Evolutionary conservation across 2,329 filamentous ascomycete genomes (phyloP).

Genomic region (Aureobasidium namibiae): DNA sequence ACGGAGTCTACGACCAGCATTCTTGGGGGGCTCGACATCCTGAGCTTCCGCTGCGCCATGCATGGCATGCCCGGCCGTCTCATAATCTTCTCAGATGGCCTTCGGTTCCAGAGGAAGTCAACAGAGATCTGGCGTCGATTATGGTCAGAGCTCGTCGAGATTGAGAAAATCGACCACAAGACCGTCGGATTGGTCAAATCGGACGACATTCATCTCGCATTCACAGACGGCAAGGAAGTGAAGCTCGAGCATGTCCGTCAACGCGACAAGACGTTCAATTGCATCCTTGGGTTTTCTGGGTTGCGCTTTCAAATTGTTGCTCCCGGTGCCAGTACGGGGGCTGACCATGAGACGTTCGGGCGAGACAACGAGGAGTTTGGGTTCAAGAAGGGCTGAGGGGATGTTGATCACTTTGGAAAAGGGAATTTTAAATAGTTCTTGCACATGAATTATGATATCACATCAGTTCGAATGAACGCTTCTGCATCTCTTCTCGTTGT

Average conservation of each 20-base stretch:
- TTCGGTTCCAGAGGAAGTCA: slow-evolving; percentile 19
- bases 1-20: slow-evolving; percentile 17
- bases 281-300: slow-evolving; percentile 29
- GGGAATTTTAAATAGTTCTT: no score
- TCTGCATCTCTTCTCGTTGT: no score
- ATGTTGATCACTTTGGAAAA: no score
- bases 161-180: slow-evolving; percentile 19
- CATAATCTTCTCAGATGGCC: slow-evolving; percentile 18
- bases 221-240: slow-evolving; percentile 9
- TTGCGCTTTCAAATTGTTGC: slow-evolving; percentile 27
- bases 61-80: slow-evolving; percentile 19
- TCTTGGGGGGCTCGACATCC: slow-evolving; percentile 17
- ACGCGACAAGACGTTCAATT: slow-evolving; percentile 30
- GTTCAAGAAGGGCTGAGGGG: neutral
- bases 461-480: no score
- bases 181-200: slow-evolving; percentile 7
- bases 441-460: no score
- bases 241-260: slow-evolving; percentile 23
- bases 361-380: neutral
- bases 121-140: slow-evolving; percentile 20
- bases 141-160: slow-evolving; percentile 22
- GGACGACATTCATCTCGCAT: slow-evolving; percentile 2
- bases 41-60: slow-evolving; percentile 22
- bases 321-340: neutral
- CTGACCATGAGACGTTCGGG: neutral